phyloP scores from a whole-genome alignment of 768 basidiomycete species.

The Pleurotus giganteus region DNA sequence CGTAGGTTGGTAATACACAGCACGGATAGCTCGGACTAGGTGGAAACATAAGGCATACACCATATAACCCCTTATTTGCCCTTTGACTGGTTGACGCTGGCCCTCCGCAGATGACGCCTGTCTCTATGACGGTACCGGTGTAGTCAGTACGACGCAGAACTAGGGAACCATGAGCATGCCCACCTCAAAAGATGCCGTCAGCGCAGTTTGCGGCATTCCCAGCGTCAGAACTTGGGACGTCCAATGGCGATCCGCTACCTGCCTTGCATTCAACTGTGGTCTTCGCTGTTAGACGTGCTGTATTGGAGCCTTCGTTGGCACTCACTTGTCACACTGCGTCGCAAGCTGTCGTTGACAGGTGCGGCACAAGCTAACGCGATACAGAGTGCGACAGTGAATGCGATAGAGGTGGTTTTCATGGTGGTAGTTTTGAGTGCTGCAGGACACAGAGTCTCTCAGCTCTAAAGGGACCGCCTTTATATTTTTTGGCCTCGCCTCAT shows the following conservation, averaged over 20 bases:
- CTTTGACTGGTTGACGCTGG: no score
- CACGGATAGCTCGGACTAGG: no score
- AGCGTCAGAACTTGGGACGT: neutral
- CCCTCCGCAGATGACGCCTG: no score
- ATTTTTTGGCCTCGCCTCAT: neutral
- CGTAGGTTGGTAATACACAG: no score
- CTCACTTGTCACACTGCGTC: neutral
- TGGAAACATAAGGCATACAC: no score
- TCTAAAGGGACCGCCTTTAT: neutral
- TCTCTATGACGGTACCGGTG: neutral
- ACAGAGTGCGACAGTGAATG: neutral
- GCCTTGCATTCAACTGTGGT: neutral
- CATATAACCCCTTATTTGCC: no score
- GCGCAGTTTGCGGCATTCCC: neutral
- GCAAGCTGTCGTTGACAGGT: neutral
- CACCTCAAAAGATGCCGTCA: neutral
- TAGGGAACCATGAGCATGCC: no score
- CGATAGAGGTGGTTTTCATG: slow-evolving; percentile 2
- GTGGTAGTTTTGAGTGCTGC: neutral
- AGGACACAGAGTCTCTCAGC: neutral
- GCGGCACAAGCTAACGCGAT: neutral
- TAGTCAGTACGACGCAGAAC: neutral
- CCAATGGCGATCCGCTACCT: neutral
- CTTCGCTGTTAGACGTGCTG: neutral
- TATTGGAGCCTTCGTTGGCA: neutral